Conservation (phyloP, 345 rosid species). For the Aquilaria malaccensis region DNA sequence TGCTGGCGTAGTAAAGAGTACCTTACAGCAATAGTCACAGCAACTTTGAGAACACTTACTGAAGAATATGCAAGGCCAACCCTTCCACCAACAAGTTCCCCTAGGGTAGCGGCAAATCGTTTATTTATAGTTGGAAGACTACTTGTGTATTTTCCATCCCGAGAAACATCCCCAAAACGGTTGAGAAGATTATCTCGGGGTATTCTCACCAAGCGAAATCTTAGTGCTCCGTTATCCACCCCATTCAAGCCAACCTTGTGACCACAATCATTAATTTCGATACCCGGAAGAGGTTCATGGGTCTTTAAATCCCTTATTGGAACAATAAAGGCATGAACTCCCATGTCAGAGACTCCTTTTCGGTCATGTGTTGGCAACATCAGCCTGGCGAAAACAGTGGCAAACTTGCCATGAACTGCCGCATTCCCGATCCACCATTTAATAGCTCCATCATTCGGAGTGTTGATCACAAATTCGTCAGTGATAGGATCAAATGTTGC, state of each 20-base stretch:
- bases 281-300: constrained; percentile 77
- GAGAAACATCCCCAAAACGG: constrained; percentile 89
- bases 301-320: constrained; percentile 86
- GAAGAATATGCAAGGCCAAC: constrained; percentile 90
- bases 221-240: constrained; percentile 95
- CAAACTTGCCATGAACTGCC: constrained; percentile 96
- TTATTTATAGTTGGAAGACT: constrained; percentile 86
- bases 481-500: constrained; percentile 81
- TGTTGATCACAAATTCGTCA: constrained; percentile 76
- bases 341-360: constrained; percentile 77
- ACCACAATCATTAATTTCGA: constrained; percentile 94
- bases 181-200: constrained; percentile 96
- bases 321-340: constrained; percentile 96
- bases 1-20: constrained; percentile 92
- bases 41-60: constrained; percentile 74
- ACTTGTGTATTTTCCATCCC: constrained; percentile 94
- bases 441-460: constrained; percentile 92
- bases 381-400: constrained; percentile 83
- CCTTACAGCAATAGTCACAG: constrained; percentile 77
- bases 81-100: constrained; percentile 98
- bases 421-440: constrained; percentile 99
- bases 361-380: constrained; percentile 83
- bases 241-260: constrained; percentile 95
- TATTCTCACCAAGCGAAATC: constrained; percentile 76
- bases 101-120: constrained; percentile 93